Percentiles rank a stretch among this genome's conserved stretches.
Evolutionary conservation across 2,329 filamentous ascomycete species (phyloP).

Genomic region (Trichoderma asperellum): DNA sequence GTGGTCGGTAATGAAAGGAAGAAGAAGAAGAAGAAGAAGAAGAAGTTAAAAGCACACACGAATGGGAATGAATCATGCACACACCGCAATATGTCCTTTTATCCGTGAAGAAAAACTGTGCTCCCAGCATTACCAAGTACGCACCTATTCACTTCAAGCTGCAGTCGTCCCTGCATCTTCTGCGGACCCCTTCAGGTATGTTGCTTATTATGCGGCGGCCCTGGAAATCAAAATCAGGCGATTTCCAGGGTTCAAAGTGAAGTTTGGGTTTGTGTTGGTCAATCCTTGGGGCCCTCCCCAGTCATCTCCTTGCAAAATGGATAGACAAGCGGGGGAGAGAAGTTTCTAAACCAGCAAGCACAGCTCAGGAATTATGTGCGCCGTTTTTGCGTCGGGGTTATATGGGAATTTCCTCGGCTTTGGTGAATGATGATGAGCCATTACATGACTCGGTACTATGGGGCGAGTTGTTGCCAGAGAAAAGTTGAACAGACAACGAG

Average conservation of each 20-base stretch:
- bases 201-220: constrained; percentile 6
- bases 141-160: not conserved
- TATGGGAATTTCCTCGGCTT: not conserved
- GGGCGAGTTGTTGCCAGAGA: not conserved
- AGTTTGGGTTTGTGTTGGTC: constrained; percentile 12
- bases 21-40: too few species aligned
- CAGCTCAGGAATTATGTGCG: not conserved
- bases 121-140: not conserved
- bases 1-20: not conserved
- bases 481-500: not conserved
- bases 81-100: not conserved
- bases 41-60: not conserved
- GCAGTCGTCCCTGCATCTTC: not conserved
- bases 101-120: not conserved
- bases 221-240: constrained; percentile 14
- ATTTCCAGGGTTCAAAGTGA: constrained; percentile 4
- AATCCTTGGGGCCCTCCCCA: not conserved
- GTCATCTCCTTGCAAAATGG: not conserved
- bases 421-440: not conserved
- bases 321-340: not conserved
- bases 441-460: not conserved
- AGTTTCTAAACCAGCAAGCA: not conserved
- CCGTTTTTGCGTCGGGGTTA: not conserved
- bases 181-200: not conserved
- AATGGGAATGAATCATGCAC: not conserved